phyloP scores from a whole-genome alignment of 805 yeast species.

The Ogataea haglerorum region DNA sequence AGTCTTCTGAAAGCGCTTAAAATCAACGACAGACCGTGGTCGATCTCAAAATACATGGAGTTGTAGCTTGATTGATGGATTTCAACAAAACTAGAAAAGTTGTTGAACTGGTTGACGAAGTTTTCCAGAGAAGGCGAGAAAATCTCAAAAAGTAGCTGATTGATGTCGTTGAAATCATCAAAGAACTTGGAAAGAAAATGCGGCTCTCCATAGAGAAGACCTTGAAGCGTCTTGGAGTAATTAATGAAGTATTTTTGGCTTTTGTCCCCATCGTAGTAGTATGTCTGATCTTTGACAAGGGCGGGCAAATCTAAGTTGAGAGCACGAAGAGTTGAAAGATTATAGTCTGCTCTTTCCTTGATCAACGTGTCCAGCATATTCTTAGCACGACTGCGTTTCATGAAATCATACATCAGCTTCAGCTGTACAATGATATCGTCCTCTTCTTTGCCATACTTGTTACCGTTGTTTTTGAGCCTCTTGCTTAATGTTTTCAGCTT shows the following conservation, averaged over 20 bases:
- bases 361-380: slow-evolving; percentile 36
- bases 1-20: slow-evolving; percentile 14
- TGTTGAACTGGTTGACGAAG: slow-evolving; percentile 37
- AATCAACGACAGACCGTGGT: slow-evolving; percentile 17
- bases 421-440: slow-evolving; percentile 35
- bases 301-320: slow-evolving; percentile 38
- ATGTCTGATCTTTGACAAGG: slow-evolving; percentile 29
- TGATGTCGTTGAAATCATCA: slow-evolving; percentile 36
- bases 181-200: slow-evolving; percentile 23
- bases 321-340: slow-evolving; percentile 42
- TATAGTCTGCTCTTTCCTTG: slow-evolving; percentile 40
- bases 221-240: slow-evolving; percentile 15
- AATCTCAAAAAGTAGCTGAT: slow-evolving; percentile 59
- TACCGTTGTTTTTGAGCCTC: slow-evolving; percentile 35
- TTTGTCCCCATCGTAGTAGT: slow-evolving; percentile 29
- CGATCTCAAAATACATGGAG: slow-evolving; percentile 52
- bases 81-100: slow-evolving; percentile 39
- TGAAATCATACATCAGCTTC: slow-evolving; percentile 43
- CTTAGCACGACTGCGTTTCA: slow-evolving; percentile 32
- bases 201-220: slow-evolving; percentile 19
- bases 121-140: slow-evolving; percentile 42
- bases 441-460: slow-evolving; percentile 33
- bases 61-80: slow-evolving; percentile 45
- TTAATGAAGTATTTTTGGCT: slow-evolving; percentile 15
- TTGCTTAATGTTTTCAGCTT: slow-evolving; percentile 39